A percentile compares a stretch with the other conserved stretches of the same genome.
phyloP scores from a whole-genome alignment of 805 yeast species.

The Metschnikowia borealis region DNA sequence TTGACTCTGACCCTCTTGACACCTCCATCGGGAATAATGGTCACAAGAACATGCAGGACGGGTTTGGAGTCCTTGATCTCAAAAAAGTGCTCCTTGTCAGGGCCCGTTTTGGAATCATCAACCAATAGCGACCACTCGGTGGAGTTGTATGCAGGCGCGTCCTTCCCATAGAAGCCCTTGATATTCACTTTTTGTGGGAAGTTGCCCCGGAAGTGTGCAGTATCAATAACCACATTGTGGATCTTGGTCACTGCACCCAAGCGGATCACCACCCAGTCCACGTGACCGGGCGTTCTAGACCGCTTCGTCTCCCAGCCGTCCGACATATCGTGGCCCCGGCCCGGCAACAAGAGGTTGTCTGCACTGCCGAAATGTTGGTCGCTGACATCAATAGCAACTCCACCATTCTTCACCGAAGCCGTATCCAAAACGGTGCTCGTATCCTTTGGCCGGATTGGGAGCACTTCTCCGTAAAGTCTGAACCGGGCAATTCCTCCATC shows the following conservation, averaged over 20 bases:
- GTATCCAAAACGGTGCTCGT: constrained; percentile 51
- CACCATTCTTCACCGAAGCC: constrained; percentile 84
- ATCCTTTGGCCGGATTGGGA: constrained; percentile 61
- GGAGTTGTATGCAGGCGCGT: constrained; percentile 40
- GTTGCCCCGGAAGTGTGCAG: constrained; percentile 93
- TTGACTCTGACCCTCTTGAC: constrained; percentile 84
- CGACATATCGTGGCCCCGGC: constrained; percentile 93
- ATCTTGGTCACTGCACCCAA: constrained; percentile 66
- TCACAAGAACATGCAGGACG: constrained; percentile 69
- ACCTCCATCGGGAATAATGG: constrained; percentile 96
- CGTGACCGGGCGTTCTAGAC: constrained; percentile 77
- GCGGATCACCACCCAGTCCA: constrained; percentile 86
- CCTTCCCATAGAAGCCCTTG: constrained; percentile 48
- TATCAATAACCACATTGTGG: constrained; percentile 67
- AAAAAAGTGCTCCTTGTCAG: constrained; percentile 75
- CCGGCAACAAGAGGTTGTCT: constrained; percentile 84
- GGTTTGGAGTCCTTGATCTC: constrained; percentile 26
- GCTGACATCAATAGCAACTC: constrained; percentile 75
- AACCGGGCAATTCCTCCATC: constrained; percentile 98
- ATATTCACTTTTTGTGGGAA: constrained; percentile 78
- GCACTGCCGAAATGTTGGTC: constrained; percentile 96
- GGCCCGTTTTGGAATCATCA: constrained; percentile 66
- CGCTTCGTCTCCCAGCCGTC: constrained; percentile 98
- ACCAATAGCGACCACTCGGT: constrained; percentile 63
- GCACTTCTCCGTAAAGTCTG: constrained; percentile 79